Evolutionary conservation across 1,284 basidiomycete species (phyloP).

Genomic region (Ganoderma resinaceum): DNA sequence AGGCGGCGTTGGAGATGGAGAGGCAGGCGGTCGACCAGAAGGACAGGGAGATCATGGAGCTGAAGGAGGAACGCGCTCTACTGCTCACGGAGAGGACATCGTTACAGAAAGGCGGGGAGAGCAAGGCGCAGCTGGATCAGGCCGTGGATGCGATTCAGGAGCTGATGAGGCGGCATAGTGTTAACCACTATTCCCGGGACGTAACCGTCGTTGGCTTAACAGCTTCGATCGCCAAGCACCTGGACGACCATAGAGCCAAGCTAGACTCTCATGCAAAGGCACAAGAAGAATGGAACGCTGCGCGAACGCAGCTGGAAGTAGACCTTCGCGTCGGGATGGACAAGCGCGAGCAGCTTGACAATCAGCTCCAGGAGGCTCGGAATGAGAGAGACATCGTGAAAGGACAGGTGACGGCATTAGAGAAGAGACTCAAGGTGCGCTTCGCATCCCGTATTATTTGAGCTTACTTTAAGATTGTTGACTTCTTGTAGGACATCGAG

Average conservation of each 20-base stretch:
- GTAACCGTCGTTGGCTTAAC: slow-evolving; percentile 58
- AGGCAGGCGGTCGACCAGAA: slow-evolving; percentile 50
- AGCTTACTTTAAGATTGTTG: background rate
- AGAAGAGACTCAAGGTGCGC: slow-evolving; percentile 53
- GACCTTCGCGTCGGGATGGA: slow-evolving; percentile 54
- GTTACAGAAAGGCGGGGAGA: slow-evolving; percentile 57
- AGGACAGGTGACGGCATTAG: slow-evolving; percentile 51
- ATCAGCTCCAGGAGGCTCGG: slow-evolving; percentile 63
- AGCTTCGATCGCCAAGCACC: slow-evolving; percentile 58
- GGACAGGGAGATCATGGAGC: slow-evolving; percentile 54
- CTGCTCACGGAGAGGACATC: slow-evolving; percentile 62
- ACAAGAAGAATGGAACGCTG: slow-evolving; percentile 54
- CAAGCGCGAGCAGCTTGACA: slow-evolving; percentile 54
- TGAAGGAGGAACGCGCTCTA: slow-evolving; percentile 58
- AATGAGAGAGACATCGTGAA: slow-evolving; percentile 62
- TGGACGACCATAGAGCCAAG: slow-evolving; percentile 58
- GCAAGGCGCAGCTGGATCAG: slow-evolving; percentile 56
- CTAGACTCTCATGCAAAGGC: slow-evolving; percentile 56
- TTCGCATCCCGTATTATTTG: background rate
- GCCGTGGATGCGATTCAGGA: slow-evolving; percentile 52
- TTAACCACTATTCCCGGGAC: slow-evolving; percentile 59
- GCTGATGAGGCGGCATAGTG: slow-evolving; percentile 60
- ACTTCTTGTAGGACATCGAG: slow-evolving; percentile 24
- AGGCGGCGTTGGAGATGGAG: slow-evolving; percentile 45
- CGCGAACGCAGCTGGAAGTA: slow-evolving; percentile 56